phyloP scores from a whole-genome alignment of 805 yeast species.

The Maudiozyma turicensis region DNA sequence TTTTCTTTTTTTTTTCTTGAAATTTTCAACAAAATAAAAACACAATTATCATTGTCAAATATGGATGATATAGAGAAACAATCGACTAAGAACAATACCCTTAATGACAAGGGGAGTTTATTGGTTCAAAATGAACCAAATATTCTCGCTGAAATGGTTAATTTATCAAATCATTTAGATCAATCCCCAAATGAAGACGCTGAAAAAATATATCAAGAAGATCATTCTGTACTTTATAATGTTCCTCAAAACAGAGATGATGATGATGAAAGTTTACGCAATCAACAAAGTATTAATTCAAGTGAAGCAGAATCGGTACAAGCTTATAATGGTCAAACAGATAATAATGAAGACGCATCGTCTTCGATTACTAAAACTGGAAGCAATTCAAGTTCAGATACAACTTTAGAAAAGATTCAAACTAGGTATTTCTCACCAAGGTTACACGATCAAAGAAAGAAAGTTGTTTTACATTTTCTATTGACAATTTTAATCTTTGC shows the following conservation, averaged over 20 bases:
- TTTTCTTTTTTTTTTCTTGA: too few species aligned
- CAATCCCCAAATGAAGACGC: neutral
- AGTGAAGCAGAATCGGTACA: constrained; percentile 1
- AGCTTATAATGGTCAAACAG: neutral
- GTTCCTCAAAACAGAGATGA: neutral
- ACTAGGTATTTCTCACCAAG: constrained; percentile 13
- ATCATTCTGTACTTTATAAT: neutral
- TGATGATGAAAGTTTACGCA: neutral
- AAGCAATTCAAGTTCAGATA: neutral
- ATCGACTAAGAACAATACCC: neutral
- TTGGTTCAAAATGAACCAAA: neutral
- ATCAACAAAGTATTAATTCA: neutral
- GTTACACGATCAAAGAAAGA: constrained; percentile 6
- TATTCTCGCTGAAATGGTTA: neutral
- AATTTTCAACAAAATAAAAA: too few species aligned
- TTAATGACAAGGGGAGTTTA: neutral
- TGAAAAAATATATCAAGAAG: neutral
- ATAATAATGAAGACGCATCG: neutral
- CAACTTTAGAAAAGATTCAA: neutral
- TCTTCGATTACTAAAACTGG: neutral
- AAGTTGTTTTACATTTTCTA: constrained; percentile 4
- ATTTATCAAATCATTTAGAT: neutral
- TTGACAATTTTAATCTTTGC: constrained; percentile 11
- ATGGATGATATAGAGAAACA: neutral
- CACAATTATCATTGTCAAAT: neutral